Conservation (phyloP, 306 rosid species). For the Dalbergia cochinchinensis region DNA sequence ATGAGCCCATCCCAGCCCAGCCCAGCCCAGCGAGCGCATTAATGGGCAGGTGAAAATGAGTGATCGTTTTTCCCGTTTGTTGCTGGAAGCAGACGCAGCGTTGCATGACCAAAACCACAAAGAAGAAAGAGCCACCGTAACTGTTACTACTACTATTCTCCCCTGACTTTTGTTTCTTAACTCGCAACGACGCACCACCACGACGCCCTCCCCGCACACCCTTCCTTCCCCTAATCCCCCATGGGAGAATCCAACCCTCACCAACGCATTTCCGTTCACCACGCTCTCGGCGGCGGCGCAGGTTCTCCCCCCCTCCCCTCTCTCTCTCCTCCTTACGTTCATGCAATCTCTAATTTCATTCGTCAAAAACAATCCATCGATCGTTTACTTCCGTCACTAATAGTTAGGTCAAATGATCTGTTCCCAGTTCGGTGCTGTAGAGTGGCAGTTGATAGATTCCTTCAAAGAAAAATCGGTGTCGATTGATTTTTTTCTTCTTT, state of each 20-base stretch:
- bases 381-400: slow-evolving; percentile 24
- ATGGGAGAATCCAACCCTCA: slow-evolving; percentile 68
- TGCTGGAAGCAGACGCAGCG: neutral
- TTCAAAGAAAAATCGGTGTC: slow-evolving; percentile 11
- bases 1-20: neutral
- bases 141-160: neutral
- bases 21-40: slow-evolving; percentile 28
- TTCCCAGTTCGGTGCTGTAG: neutral
- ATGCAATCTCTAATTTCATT: slow-evolving; percentile 7
- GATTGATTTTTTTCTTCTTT: neutral
- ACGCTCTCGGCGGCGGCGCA: slow-evolving; percentile 78
- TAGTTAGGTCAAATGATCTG: slow-evolving; percentile 22
- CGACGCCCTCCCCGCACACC: neutral
- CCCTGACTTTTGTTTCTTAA: neutral
- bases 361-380: neutral
- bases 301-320: slow-evolving; percentile 60
- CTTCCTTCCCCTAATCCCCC: slow-evolving; percentile 60
- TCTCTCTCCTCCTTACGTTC: slow-evolving; percentile 33
- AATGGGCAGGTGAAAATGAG: neutral
- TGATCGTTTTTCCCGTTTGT: slow-evolving; percentile 30
- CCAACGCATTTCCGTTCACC: slow-evolving; percentile 72
- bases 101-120: slow-evolving; percentile 32
- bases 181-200: slow-evolving; percentile 31
- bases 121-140: slow-evolving; percentile 48
- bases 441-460: neutral